phyloP scores from a whole-genome alignment of 176 grass and related monocot species.

The Oryza punctata region DNA sequence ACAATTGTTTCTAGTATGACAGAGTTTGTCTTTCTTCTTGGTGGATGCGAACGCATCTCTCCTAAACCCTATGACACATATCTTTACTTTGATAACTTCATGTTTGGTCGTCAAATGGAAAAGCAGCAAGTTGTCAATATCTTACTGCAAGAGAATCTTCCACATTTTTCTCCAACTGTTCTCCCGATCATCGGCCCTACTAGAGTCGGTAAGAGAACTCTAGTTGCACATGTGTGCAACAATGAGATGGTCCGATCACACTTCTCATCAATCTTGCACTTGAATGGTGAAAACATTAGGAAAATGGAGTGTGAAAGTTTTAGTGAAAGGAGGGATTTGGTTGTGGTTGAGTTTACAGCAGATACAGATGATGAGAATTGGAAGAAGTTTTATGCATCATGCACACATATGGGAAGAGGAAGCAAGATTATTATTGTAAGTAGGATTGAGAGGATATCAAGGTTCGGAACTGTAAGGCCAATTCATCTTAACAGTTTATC shows the following conservation, averaged over 20 bases:
- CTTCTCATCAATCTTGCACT: background rate
- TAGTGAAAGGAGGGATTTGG: background rate
- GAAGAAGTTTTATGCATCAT: slow-evolving; percentile 11
- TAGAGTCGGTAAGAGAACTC: background rate
- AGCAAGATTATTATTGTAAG: slow-evolving; percentile 41
- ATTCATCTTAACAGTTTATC: slow-evolving; percentile 1
- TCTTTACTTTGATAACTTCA: background rate
- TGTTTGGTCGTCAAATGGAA: slow-evolving; percentile 11
- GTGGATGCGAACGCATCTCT: background rate
- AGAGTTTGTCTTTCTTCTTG: background rate
- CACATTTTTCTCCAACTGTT: background rate
- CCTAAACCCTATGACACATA: background rate
- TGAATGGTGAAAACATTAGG: background rate
- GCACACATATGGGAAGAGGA: background rate
- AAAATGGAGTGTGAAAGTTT: background rate
- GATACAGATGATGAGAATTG: slow-evolving; percentile 21
- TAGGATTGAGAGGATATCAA: background rate
- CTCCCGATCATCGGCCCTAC: background rate
- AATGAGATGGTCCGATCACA: background rate
- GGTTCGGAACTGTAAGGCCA: slow-evolving; percentile 19
- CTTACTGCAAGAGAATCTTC: background rate
- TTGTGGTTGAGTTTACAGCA: slow-evolving; percentile 24
- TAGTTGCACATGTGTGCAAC: background rate
- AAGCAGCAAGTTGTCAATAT: background rate
- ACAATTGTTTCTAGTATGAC: background rate